Conservation (phyloP, 805 yeast genomes). For the Starmerella roubikii region DNA sequence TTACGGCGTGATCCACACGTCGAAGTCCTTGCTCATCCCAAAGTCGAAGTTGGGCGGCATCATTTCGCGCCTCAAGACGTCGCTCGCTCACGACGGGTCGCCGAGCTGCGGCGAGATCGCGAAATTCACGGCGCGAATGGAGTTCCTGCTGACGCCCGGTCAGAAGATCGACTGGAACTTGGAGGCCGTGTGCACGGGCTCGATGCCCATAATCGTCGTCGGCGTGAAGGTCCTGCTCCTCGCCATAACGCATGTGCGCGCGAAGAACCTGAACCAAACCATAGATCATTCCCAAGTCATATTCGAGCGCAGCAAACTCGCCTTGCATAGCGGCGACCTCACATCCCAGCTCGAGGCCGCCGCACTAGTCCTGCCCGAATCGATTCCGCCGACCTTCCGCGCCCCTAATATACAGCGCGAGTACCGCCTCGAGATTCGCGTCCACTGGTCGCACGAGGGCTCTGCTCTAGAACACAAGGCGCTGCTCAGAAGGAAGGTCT, state of each 20-base stretch:
- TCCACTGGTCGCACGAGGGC: slow-evolving; percentile 20
- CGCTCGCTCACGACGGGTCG: slow-evolving; percentile 16
- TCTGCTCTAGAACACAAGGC: slow-evolving; percentile 17
- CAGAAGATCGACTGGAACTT: slow-evolving; percentile 13
- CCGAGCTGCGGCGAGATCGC: slow-evolving; percentile 11
- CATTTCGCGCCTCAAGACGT: slow-evolving; percentile 8
- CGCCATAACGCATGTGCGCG: slow-evolving; percentile 11
- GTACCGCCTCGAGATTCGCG: slow-evolving; percentile 29
- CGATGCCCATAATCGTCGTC: slow-evolving; percentile 4
- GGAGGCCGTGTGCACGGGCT: slow-evolving; percentile 3
- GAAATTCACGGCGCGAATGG: slow-evolving; percentile 12
- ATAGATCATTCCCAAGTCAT: slow-evolving; percentile 4
- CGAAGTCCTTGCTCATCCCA: slow-evolving; percentile 9
- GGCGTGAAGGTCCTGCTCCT: slow-evolving; percentile 9
- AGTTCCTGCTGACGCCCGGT: slow-evolving; percentile 17
- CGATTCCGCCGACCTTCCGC: slow-evolving; percentile 40
- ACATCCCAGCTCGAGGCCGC: slow-evolving; percentile 8
- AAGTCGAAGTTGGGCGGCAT: slow-evolving; percentile 13
- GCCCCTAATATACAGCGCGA: slow-evolving; percentile 42
- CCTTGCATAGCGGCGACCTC: slow-evolving; percentile 19
- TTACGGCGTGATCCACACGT: slow-evolving; percentile 12
- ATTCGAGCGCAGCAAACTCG: slow-evolving; percentile 2
- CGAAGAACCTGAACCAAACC: slow-evolving; percentile 12
- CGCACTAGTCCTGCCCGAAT: slow-evolving; percentile 35
- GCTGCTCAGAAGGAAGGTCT: slow-evolving; percentile 10